A percentile compares a stretch with the other conserved stretches of the same genome.
phyloP scores from a whole-genome alignment of 2,329 filamentous ascomycete species.

The Sarocladiaceae sp. region DNA sequence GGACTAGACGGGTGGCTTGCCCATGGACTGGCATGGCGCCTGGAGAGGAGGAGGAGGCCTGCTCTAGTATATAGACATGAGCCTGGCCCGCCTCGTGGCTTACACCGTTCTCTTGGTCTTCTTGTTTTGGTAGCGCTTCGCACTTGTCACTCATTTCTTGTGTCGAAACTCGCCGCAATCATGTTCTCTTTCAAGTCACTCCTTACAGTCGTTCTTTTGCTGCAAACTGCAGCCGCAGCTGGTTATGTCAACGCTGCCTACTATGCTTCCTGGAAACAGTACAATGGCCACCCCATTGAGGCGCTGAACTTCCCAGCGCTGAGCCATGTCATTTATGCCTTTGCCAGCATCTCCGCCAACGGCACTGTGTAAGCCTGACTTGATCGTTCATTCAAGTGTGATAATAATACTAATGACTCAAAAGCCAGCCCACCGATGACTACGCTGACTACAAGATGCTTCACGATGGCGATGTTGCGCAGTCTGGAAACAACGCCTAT shows the following conservation, averaged over 20 bases:
- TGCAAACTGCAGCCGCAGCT: slow-evolving; percentile 4
- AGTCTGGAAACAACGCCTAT: slow-evolving; percentile 62
- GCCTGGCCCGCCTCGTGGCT: not conserved
- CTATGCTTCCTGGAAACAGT: slow-evolving; percentile 3
- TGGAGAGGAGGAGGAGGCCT: not conserved
- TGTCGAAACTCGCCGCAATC: not conserved
- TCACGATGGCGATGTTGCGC: slow-evolving; percentile 60
- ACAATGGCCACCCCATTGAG: not conserved
- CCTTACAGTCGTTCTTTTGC: slow-evolving; percentile 9
- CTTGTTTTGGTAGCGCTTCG: slow-evolving; percentile 4
- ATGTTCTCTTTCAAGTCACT: slow-evolving; percentile 11
- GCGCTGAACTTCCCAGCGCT: slow-evolving; percentile 59
- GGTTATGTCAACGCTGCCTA: slow-evolving; percentile 7
- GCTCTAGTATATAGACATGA: slow-evolving; percentile 4
- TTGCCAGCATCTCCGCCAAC: slow-evolving; percentile 15
- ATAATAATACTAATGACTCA: not conserved
- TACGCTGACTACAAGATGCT: slow-evolving; percentile 55
- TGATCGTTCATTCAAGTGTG: slow-evolving; percentile 12
- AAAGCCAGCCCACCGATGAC: slow-evolving; percentile 50
- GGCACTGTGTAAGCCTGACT: slow-evolving; percentile 17
- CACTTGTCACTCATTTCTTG: slow-evolving; percentile 10
- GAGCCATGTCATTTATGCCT: slow-evolving; percentile 65
- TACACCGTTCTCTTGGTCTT: not conserved
- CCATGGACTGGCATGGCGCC: not conserved
- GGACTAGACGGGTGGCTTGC: not conserved